A percentile compares a stretch with the other conserved stretches of the same genome.
Evolutionary conservation across 495 filamentous ascomycete species (phyloP).

Genomic region (Talaromyces ruber): DNA sequence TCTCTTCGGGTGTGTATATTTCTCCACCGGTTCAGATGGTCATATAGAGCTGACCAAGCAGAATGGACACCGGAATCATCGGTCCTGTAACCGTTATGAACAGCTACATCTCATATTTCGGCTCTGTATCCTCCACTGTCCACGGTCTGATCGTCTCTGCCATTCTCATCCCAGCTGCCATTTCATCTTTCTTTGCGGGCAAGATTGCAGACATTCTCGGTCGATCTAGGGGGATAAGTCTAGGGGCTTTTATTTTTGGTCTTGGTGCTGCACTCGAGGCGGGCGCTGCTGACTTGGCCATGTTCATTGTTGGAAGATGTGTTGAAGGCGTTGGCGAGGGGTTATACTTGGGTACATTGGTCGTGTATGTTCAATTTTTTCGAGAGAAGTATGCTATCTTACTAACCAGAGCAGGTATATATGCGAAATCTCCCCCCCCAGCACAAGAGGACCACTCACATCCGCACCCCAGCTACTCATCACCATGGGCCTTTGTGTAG

Average conservation of each 20-base stretch:
- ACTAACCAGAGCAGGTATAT: slow-evolving; percentile 34
- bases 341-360: slow-evolving; percentile 46
- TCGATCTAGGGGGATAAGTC: slow-evolving; percentile 40
- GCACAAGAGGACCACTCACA: slow-evolving; percentile 41
- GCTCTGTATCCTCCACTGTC: slow-evolving; percentile 43
- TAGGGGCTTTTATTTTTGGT: slow-evolving; percentile 45
- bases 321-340: slow-evolving; percentile 55
- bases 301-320: slow-evolving; percentile 46
- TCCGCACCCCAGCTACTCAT: slow-evolving; percentile 48
- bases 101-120: slow-evolving; percentile 40
- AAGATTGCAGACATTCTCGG: slow-evolving; percentile 52
- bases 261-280: slow-evolving; percentile 47
- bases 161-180: slow-evolving; percentile 53
- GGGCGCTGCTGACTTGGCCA: slow-evolving; percentile 33
- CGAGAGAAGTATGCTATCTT: not conserved
- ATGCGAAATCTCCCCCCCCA: slow-evolving; percentile 51
- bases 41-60: not conserved
- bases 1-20: slow-evolving; percentile 9
- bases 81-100: slow-evolving; percentile 56
- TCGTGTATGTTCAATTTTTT: slow-evolving; percentile 26
- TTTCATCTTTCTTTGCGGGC: slow-evolving; percentile 55
- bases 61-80: slow-evolving; percentile 56
- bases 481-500: slow-evolving; percentile 40
- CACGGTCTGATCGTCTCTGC: slow-evolving; percentile 55
- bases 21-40: not conserved